Evolutionary conservation across 2,329 filamentous ascomycete species (phyloP).

Genomic region (Phaeosphaeria sp.): DNA sequence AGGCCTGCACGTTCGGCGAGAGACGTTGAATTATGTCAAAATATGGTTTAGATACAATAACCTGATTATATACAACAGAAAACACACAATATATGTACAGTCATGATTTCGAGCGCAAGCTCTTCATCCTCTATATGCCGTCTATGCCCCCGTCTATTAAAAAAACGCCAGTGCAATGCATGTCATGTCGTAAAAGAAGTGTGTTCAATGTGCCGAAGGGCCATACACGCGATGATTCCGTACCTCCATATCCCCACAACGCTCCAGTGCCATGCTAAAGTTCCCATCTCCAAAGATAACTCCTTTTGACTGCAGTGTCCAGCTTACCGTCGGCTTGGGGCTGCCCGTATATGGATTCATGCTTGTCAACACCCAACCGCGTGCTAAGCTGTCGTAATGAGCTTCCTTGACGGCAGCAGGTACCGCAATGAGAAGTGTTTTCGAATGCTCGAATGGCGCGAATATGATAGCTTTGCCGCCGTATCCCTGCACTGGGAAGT

Average conservation of each 20-base stretch:
- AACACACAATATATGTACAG: neutral
- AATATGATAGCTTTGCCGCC: conserved; percentile 38
- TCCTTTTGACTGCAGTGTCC: conserved; percentile 50
- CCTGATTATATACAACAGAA: neutral
- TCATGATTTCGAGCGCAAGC: neutral
- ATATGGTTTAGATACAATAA: neutral
- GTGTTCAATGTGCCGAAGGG: conserved; percentile 5
- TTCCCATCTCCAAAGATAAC: conserved; percentile 48
- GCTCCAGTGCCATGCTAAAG: conserved; percentile 24
- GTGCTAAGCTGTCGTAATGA: conserved; percentile 26
- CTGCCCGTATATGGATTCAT: conserved; percentile 33
- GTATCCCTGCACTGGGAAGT: neutral
- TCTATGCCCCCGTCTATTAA: neutral
- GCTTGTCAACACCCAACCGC: conserved; percentile 49
- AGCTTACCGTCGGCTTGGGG: conserved; percentile 34
- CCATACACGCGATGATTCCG: conserved; percentile 35
- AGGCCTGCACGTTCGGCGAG: no score
- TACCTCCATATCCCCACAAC: conserved; percentile 13
- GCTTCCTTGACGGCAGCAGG: conserved; percentile 32
- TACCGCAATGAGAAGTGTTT: conserved; percentile 38
- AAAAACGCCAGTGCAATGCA: neutral
- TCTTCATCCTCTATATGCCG: neutral
- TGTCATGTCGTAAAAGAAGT: neutral
- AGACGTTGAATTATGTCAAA: no score
- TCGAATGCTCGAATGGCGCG: conserved; percentile 41